Evolutionary conservation across 352 stramenopile species (phyloP), one percentile per base, ranked within the genome.

Genomic region (Phytopythium cucurbitacearum): DNA sequence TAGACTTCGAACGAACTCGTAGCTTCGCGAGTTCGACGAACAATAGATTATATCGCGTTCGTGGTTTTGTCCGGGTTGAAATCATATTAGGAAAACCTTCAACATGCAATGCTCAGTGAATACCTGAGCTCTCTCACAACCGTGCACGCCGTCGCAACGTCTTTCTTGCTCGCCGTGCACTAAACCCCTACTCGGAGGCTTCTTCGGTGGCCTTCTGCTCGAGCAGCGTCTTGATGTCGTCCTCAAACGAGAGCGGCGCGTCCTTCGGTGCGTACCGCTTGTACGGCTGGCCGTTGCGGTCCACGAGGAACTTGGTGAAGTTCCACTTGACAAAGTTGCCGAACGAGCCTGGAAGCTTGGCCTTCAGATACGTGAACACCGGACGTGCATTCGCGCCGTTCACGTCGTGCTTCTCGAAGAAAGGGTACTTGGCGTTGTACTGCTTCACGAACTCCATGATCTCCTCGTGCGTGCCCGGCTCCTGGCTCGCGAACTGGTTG

Each of bases 401-500:
- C 9, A 97, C 89, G 45, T 95, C 80, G 51, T 70, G 70, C 67
- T 97, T 97, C 64, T 72, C 67, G n/a, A 90, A 80, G 8, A 92
- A 56, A 11, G 60, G 65, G 51, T 69, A 73, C 38, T 59, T 73
- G 37, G 64, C 59, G 15, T 71, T 72, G 61, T 85, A 85, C 54
- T 76, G 59, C 62, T 78, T 69, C 1, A 84, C 76, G 59, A 88
- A 88, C 35, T 69, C 62, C 48, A 72, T 60, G 45, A 91, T 91
- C 53, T 89, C 76, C 59, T 97, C 89, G 66, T 97, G 89, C 6
- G 58, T 73, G 37, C 73, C 74, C 6, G 65, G 65, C 57, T 73
- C 65, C 53, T 69, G 65, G 9, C 57, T 54, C 33, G 53, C 51
- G 59, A 97, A 96, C 62, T 96, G 85, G 68, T 96, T 96, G 68